These are phyloP conservation scores for Cladosporium colombiae DNA, from an alignment of 2,329 filamentous ascomycete genomes.

Conservation along the genomic window DNA sequence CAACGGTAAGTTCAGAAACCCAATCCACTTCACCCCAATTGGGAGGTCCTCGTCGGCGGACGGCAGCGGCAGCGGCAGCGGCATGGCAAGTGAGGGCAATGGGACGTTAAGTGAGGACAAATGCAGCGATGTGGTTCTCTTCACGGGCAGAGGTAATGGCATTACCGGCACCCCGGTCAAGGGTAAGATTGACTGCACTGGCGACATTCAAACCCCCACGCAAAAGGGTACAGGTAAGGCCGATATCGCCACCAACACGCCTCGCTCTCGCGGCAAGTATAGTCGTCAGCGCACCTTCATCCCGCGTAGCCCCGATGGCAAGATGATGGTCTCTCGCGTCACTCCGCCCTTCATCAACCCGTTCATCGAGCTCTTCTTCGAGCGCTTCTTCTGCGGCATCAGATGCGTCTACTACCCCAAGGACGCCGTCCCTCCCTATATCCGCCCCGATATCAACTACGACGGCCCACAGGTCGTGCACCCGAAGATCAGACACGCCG, in stretches of 20 bases:
- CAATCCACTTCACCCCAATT: background rate
- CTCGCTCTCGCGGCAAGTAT: background rate
- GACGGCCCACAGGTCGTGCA: background rate
- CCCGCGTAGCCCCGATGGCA: background rate
- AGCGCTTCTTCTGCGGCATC: background rate
- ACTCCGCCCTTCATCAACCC: background rate
- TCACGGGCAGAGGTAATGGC: background rate
- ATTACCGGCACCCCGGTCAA: background rate
- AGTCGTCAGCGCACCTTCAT: background rate
- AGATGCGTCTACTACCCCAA: background rate
- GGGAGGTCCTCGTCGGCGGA: background rate
- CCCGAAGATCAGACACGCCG: background rate
- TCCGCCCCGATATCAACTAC: background rate
- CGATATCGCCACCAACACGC: background rate
- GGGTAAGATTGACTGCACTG: background rate
- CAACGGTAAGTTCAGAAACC: background rate
- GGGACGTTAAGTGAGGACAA: background rate
- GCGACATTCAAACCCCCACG: background rate
- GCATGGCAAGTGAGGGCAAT: background rate
- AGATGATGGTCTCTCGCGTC: background rate
- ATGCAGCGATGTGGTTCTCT: background rate
- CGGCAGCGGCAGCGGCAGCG: background rate
- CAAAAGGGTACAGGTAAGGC: background rate
- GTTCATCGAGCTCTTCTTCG: conserved; percentile 3
- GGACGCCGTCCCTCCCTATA: no score